Evolutionary conservation across 2,329 filamentous ascomycete species (phyloP).

Genomic region (Trichoderma hamatum): DNA sequence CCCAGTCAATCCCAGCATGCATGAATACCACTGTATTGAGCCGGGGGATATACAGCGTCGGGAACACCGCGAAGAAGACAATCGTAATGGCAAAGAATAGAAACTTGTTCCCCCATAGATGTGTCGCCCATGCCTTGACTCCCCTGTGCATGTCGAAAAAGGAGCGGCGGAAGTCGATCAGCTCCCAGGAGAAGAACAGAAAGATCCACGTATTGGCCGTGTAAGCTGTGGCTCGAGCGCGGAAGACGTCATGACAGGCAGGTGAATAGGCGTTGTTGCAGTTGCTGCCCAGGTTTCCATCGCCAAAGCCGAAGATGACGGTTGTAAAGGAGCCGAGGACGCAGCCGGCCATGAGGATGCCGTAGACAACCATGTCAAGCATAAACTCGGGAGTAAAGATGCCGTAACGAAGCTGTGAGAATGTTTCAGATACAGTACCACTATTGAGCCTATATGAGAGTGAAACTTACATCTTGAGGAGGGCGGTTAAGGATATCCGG

Average conservation of each 20-base stretch:
- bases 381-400: conserved; percentile 68
- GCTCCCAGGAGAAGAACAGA: conserved; percentile 70
- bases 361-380: conserved; percentile 65
- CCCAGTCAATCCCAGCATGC: conserved; percentile 67
- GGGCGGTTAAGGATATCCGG: conserved; percentile 68
- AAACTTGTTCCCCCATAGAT: conserved; percentile 60
- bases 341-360: conserved; percentile 64
- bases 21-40: conserved; percentile 68
- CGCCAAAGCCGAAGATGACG: conserved; percentile 57
- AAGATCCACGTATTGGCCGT: conserved; percentile 70
- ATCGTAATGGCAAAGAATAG: conserved; percentile 53
- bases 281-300: conserved; percentile 59
- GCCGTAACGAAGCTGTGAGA: conserved; percentile 47
- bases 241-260: conserved; percentile 61
- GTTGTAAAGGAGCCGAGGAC: conserved; percentile 60
- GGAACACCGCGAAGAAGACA: conserved; percentile 61
- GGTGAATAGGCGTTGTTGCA: conserved; percentile 59
- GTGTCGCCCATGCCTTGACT: conserved; percentile 56
- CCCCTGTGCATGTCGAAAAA: conserved; percentile 59
- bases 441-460: not conserved
- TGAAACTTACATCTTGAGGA: conserved; percentile 57
- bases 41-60: conserved; percentile 68
- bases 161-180: conserved; percentile 65
- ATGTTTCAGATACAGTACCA: not conserved
- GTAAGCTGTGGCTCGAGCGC: conserved; percentile 67